Evolutionary conservation across 768 basidiomycete genomes (phyloP), one percentile per base, ranked within the genome.

Genomic region (Sutorius australiensis): DNA sequence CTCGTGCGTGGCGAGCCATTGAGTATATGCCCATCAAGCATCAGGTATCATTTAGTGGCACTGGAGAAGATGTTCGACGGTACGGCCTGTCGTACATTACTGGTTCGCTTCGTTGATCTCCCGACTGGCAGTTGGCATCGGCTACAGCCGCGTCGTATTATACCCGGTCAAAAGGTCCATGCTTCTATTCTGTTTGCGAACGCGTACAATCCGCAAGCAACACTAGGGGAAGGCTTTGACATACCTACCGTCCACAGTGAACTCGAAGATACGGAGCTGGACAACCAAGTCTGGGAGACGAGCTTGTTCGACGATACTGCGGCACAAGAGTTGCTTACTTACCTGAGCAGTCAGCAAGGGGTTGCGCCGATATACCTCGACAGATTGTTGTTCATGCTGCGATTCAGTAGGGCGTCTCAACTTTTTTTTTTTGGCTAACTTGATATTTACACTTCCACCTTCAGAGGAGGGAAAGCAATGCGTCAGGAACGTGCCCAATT

Each of bases 91-190:
- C 4, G 2, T 32, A 6, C 31, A 6, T 28, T 36, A 2, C 12
- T n/a, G 11, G 7, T 46, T 45, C 12, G 12, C 28, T 13, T 43
- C 12, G 3, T 34, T 51, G 9, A 63, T 34, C 7, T 34, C 14
- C 17, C 27, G 17, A 11, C 14, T 37, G 21, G 12, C 28, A 66
- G 64, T 6, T 27, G 14, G 37, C 64, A 65, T 46, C 48, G 34
- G 34, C 2, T 41, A 19, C 59, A 61, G 33, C 61, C 64, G 10
- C 64, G 64, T 36, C 65, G 65, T 37, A 67, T 66, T 13, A 58
- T 66, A 38, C 65, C 64, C 10, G 59, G 64, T 12, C 64, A 66
- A 43, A 66, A 66, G 16, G 50, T 66, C 3, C 64, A 66, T 24
- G 58, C 61, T 38, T 67, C 62, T 6, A 49, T 66, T 48, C 36